Evolutionary conservation across 768 basidiomycete genomes (phyloP).

Genomic region (Dacryopinax primogenitus): DNA sequence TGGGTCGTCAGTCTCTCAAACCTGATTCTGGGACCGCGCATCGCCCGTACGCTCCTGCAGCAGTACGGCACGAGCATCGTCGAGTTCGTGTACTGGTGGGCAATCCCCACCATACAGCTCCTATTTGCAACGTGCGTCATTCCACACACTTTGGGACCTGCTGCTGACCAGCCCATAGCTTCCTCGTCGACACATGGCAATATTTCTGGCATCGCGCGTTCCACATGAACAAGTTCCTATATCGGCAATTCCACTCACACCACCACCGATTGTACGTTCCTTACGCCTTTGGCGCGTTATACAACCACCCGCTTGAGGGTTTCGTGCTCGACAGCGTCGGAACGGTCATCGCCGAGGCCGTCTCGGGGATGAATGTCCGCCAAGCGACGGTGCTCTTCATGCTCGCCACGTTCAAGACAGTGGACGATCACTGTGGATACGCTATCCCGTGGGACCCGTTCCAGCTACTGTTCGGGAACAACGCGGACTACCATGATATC

Average conservation of each 20-base stretch:
- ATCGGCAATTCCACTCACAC: slow-evolving; percentile 81
- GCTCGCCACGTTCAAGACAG: slow-evolving; percentile 79
- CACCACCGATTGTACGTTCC: slow-evolving; percentile 96
- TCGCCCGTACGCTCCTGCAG: slow-evolving; percentile 29
- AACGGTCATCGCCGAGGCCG: slow-evolving; percentile 57
- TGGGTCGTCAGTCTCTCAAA: slow-evolving; percentile 31
- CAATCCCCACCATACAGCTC: slow-evolving; percentile 59
- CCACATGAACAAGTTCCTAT: slow-evolving; percentile 83
- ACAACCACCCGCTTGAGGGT: slow-evolving; percentile 95
- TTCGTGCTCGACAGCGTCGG: slow-evolving; percentile 79
- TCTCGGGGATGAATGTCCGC: slow-evolving; percentile 57
- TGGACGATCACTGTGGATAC: slow-evolving; percentile 93
- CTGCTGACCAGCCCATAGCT: slow-evolving; percentile 37
- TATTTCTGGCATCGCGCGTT: slow-evolving; percentile 89
- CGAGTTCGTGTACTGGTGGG: slow-evolving; percentile 86
- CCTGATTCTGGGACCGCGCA: slow-evolving; percentile 33
- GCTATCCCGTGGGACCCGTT: slow-evolving; percentile 80
- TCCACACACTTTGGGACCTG: neutral
- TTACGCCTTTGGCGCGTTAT: slow-evolving; percentile 90
- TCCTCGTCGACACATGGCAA: slow-evolving; percentile 94
- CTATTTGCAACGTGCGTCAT: slow-evolving; percentile 69
- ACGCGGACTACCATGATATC: slow-evolving; percentile 95
- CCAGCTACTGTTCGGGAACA: slow-evolving; percentile 74
- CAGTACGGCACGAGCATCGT: slow-evolving; percentile 33
- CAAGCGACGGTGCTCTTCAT: slow-evolving; percentile 76